A percentile compares a stretch with the other conserved stretches of the same genome.
Conservation (phyloP, 1,284 basidiomycete species). For the Coniferiporia sulphurascens region DNA sequence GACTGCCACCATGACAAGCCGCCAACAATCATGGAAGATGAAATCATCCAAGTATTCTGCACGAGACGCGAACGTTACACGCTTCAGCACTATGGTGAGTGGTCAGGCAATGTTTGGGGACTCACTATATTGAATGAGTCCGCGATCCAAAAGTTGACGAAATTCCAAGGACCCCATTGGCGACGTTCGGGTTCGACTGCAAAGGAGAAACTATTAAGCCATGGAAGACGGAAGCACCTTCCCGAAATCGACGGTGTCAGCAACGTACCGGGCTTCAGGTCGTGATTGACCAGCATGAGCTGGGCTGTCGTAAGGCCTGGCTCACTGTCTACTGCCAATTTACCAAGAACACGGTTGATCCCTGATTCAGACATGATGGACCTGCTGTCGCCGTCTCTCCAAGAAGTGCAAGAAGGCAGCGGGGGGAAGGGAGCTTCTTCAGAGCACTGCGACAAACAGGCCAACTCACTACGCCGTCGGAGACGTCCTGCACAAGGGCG, state of each 20-base stretch:
- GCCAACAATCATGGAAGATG: constrained; percentile 68
- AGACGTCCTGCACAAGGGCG: background rate
- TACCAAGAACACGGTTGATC: background rate
- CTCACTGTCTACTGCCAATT: constrained; percentile 12
- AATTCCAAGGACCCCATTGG: constrained; percentile 60
- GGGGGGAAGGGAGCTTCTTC: background rate
- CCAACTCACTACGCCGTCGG: background rate
- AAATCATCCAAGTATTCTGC: constrained; percentile 62
- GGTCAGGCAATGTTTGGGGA: constrained; percentile 22
- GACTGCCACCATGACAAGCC: constrained; percentile 83
- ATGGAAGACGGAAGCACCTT: background rate
- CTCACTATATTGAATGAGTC: constrained; percentile 79
- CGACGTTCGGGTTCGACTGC: constrained; percentile 51
- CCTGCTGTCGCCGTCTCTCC: background rate
- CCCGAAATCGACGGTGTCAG: background rate
- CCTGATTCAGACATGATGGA: constrained; percentile 1
- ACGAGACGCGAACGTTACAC: constrained; percentile 10
- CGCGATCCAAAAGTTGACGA: constrained; percentile 70
- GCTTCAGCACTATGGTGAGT: constrained; percentile 7
- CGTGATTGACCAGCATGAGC: constrained; percentile 18
- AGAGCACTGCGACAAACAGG: background rate
- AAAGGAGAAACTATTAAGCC: background rate
- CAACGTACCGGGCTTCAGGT: constrained; percentile 16
- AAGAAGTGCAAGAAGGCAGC: background rate
- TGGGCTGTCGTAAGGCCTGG: constrained; percentile 18